phyloP scores from a whole-genome alignment of 495 filamentous ascomycete genomes.

The Neurospora discreta region DNA sequence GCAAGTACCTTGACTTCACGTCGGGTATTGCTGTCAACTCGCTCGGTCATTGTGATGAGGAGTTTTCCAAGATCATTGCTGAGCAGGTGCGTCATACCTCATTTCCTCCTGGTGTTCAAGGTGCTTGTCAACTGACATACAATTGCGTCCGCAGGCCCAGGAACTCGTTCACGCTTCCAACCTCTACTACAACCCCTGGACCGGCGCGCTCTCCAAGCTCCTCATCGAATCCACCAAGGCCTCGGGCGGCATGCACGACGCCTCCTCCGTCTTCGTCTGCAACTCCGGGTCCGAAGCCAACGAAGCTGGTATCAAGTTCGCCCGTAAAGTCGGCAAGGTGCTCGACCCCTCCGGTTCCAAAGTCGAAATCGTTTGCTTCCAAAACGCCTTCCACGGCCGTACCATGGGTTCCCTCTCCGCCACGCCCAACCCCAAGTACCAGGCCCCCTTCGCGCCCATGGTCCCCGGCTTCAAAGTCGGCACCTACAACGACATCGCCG shows the following conservation, averaged over 20 bases:
- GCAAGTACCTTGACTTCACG: slow-evolving; percentile 86
- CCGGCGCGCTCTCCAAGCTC: slow-evolving; percentile 71
- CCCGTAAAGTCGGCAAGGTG: slow-evolving; percentile 76
- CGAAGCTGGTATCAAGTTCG: slow-evolving; percentile 95
- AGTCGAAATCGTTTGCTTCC: slow-evolving; percentile 77
- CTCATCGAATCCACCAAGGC: slow-evolving; percentile 66
- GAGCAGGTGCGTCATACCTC: slow-evolving; percentile 51
- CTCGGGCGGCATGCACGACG: slow-evolving; percentile 70
- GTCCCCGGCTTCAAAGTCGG: slow-evolving; percentile 85
- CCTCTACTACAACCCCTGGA: slow-evolving; percentile 94
- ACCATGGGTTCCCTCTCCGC: slow-evolving; percentile 89
- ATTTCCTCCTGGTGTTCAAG: neutral
- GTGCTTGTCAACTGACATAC: neutral
- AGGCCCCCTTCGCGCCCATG: slow-evolving; percentile 90
- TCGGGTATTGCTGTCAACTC: slow-evolving; percentile 93
- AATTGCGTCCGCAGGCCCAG: slow-evolving; percentile 38
- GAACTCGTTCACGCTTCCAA: slow-evolving; percentile 85
- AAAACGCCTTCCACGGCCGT: slow-evolving; percentile 87
- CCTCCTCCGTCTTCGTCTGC: slow-evolving; percentile 77
- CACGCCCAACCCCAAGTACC: slow-evolving; percentile 98
- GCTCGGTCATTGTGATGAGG: slow-evolving; percentile 76
- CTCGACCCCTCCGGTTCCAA: slow-evolving; percentile 61
- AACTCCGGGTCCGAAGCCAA: slow-evolving; percentile 95
- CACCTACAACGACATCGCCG: slow-evolving; percentile 67
- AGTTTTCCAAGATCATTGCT: slow-evolving; percentile 50